Percentiles rank a stretch among this genome's conserved stretches.
These are phyloP conservation scores for Rhizopogon rudus DNA, from an alignment of 768 basidiomycete genomes.

Conservation along the genomic window DNA sequence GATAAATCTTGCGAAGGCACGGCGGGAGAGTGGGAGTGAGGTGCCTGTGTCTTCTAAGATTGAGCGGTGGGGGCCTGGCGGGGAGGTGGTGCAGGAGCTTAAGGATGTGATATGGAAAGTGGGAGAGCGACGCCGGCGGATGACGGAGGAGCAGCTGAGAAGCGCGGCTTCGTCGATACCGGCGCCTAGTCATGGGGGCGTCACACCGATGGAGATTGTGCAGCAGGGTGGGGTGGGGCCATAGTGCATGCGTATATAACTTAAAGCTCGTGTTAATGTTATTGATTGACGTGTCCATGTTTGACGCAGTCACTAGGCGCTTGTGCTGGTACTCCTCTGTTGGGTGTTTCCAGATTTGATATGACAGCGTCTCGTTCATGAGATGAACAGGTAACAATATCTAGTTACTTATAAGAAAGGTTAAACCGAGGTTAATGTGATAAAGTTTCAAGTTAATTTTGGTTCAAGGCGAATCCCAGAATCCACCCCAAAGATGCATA, in stretches of 20 bases:
- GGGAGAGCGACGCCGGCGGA: constrained; percentile 58
- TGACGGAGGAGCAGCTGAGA: constrained; percentile 27
- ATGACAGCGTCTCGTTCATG: too few species aligned
- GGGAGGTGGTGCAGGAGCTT: constrained; percentile 79
- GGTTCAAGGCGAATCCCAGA: constrained; percentile 20
- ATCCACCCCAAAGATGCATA: constrained; percentile 29
- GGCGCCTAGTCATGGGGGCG: not conserved
- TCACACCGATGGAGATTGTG: constrained; percentile 36
- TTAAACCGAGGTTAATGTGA: not conserved
- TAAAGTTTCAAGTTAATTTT: not conserved
- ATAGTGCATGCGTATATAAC: not conserved
- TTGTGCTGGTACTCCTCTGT: too few species aligned
- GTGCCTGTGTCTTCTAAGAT: constrained; percentile 16
- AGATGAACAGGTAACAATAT: too few species aligned
- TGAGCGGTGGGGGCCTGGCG: constrained; percentile 67
- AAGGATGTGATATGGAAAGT: constrained; percentile 89
- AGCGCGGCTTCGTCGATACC: constrained; percentile 7
- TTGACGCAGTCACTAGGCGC: too few species aligned
- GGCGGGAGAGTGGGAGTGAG: constrained; percentile 39
- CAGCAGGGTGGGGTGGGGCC: constrained; percentile 17
- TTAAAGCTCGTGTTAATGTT: not conserved
- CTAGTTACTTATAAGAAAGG: too few species aligned
- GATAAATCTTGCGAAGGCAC: constrained; percentile 52
- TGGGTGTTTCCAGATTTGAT: too few species aligned
- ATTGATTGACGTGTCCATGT: not conserved